phyloP scores from a whole-genome alignment of 2,329 filamentous ascomycete species.

The Venturia asperata region DNA sequence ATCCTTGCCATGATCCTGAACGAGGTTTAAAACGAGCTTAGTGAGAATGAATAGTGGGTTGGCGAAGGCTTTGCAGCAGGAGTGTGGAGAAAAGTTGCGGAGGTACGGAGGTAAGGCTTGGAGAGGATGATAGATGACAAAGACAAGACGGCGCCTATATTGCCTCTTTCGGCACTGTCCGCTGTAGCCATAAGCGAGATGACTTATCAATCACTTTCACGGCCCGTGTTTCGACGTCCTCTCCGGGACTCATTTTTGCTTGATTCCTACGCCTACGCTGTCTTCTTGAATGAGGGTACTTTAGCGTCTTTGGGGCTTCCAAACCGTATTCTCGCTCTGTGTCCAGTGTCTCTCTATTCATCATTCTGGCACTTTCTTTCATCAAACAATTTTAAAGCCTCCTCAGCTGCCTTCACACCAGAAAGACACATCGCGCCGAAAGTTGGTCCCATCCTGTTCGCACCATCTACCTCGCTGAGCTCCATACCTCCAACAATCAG shows the following conservation, averaged over 20 bases:
- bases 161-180: neutral
- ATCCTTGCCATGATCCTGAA: neutral
- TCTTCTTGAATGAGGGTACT: neutral
- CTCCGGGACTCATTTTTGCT: neutral
- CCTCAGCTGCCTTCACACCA: conserved; percentile 87
- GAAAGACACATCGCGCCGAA: conserved; percentile 85
- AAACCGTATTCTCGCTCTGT: neutral
- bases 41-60: neutral
- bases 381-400: conserved; percentile 71
- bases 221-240: neutral
- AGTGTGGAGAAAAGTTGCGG: neutral
- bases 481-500: conserved; percentile 95
- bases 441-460: conserved; percentile 85
- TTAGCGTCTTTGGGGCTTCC: neutral
- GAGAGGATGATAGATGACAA: neutral
- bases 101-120: neutral
- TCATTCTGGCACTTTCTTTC: conserved; percentile 69
- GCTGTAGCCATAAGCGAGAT: neutral
- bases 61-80: neutral
- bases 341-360: conserved; percentile 27
- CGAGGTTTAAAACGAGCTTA: neutral
- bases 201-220: neutral
- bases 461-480: conserved; percentile 80
- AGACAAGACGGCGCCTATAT: neutral
- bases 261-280: neutral